These are phyloP conservation scores for Apiotrichum veenhuisii DNA, from an alignment of 1,284 basidiomycete species.

Conservation along the genomic window DNA sequence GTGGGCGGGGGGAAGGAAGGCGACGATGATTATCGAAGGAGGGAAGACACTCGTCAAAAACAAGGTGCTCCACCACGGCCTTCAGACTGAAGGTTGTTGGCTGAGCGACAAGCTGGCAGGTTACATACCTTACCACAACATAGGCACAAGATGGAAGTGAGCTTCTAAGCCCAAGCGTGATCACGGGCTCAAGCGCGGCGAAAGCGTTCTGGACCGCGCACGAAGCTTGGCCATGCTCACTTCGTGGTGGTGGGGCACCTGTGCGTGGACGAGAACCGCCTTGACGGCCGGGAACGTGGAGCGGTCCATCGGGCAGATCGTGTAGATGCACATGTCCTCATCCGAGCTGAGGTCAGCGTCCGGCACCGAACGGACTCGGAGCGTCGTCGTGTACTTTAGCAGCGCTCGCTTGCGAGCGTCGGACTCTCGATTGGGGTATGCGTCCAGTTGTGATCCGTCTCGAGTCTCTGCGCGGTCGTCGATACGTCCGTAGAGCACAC, in stretches of 20 bases:
- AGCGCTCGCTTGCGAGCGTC: conserved; percentile 12
- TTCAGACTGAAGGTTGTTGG: too few relatives aligned
- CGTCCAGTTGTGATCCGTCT: not conserved
- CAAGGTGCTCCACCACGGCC: too few relatives aligned
- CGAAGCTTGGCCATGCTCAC: not conserved
- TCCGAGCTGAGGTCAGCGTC: not conserved
- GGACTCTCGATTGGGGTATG: conserved; percentile 3
- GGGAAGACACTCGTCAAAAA: too few relatives aligned
- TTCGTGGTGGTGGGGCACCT: conserved; percentile 4
- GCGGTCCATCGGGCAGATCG: conserved; percentile 8
- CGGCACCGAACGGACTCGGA: not conserved
- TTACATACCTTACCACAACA: too few relatives aligned
- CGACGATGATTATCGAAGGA: too few relatives aligned
- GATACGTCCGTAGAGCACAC: not conserved
- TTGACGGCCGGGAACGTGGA: conserved; percentile 6
- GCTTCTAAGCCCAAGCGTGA: too few relatives aligned
- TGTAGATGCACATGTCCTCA: not conserved
- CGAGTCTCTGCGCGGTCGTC: not conserved
- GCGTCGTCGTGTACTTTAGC: conserved; percentile 4
- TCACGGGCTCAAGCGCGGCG: too few relatives aligned
- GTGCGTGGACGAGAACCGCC: conserved; percentile 5
- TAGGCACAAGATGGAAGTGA: too few relatives aligned
- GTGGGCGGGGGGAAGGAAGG: too few relatives aligned
- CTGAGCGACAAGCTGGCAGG: too few relatives aligned
- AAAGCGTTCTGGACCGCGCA: too few relatives aligned